These are phyloP conservation scores for Calonectria henricotiae DNA, from an alignment of 2,329 filamentous ascomycete species.

Conservation along the genomic window DNA sequence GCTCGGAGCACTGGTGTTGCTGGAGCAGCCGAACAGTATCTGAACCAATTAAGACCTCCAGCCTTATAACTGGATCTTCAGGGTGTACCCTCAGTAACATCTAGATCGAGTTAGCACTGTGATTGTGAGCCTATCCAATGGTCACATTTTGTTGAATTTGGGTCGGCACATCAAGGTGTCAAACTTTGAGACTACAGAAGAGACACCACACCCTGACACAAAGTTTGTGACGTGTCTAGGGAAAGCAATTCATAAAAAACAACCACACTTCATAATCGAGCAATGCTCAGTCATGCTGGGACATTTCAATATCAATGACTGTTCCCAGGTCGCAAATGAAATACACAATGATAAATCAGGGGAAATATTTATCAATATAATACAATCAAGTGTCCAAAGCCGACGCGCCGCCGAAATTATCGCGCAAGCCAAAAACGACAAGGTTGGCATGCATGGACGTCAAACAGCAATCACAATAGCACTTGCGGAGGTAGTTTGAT, in stretches of 20 bases:
- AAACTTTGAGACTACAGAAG: too few species aligned
- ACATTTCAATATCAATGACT: not conserved
- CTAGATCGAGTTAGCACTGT: not conserved
- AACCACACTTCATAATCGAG: too few species aligned
- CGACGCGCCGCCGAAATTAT: not conserved
- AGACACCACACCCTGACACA: too few species aligned
- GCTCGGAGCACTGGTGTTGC: too few species aligned
- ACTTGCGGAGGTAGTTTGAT: not conserved
- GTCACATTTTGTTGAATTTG: not conserved
- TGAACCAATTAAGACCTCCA: too few species aligned
- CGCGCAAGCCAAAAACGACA: not conserved
- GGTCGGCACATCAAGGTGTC: not conserved
- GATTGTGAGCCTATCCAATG: not conserved
- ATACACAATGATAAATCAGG: not conserved
- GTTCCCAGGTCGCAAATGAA: too few species aligned
- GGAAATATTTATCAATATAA: not conserved
- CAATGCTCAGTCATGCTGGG: not conserved
- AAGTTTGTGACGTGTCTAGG: too few species aligned
- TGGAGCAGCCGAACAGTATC: too few species aligned
- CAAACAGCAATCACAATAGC: constrained; percentile 2
- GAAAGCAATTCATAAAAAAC: too few species aligned
- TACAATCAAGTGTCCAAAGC: not conserved
- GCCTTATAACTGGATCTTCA: too few species aligned
- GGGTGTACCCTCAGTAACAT: too few species aligned
- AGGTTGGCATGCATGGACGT: constrained; percentile 1